Conservation (phyloP, 2,329 filamentous ascomycete genomes). For the Sporothrix inflata region DNA sequence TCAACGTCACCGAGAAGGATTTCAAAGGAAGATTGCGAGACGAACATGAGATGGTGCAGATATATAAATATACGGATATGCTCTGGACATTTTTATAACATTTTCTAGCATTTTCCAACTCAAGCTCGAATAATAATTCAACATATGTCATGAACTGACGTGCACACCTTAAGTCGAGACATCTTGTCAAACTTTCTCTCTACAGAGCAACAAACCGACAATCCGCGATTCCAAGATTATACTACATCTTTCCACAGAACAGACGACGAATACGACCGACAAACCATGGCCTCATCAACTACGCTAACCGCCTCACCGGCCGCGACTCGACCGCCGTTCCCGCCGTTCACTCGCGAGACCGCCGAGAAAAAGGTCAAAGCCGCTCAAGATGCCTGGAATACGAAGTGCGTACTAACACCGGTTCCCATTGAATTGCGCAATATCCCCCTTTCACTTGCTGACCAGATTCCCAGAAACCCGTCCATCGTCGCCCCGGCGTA, state of each 20-base stretch:
- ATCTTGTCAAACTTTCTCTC: too few species aligned
- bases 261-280: too few species aligned
- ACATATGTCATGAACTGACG: too few species aligned
- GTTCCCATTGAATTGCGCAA: too few species aligned
- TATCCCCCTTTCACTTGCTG: too few species aligned
- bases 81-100: neutral
- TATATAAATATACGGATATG: neutral
- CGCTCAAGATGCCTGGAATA: conserved; percentile 84
- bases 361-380: conserved; percentile 79
- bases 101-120: too few species aligned
- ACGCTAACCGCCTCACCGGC: neutral
- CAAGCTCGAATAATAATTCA: neutral
- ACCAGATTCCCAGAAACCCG: conserved; percentile 59
- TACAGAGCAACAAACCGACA: too few species aligned
- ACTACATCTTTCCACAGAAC: too few species aligned
- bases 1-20: neutral
- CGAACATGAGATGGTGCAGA: neutral
- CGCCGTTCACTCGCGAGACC: conserved; percentile 74
- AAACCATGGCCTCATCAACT: conserved; percentile 5
- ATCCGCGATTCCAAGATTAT: too few species aligned
- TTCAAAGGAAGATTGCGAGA: neutral
- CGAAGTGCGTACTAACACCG: conserved; percentile 58
- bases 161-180: too few species aligned
- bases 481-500: conserved; percentile 70
- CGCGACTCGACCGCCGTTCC: conserved; percentile 52